Evolutionary conservation across 2,329 filamentous ascomycete species (phyloP).

Genomic region (Dactylellina haptotyla): DNA sequence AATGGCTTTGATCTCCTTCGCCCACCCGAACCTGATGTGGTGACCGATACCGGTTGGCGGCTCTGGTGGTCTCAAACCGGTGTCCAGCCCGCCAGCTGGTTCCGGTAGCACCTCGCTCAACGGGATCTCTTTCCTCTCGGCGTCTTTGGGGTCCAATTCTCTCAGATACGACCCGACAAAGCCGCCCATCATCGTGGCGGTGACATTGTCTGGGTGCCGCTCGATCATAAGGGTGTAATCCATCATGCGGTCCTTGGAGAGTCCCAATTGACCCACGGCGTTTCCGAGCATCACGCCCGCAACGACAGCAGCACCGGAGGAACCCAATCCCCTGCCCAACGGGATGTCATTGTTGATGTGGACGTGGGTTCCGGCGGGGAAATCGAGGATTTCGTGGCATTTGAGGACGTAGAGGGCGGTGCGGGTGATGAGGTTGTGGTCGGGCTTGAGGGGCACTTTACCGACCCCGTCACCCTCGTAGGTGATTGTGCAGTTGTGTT

Average conservation of each 20-base stretch:
- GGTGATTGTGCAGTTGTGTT: conserved; percentile 86
- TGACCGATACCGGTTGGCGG: conserved; percentile 94
- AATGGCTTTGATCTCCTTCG: conserved; percentile 92
- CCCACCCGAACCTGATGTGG: conserved; percentile 95
- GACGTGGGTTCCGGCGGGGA: conserved; percentile 86
- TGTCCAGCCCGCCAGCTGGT: conserved; percentile 90
- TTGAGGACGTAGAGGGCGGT: conserved; percentile 93
- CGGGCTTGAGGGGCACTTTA: conserved; percentile 83
- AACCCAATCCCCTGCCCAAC: conserved; percentile 89
- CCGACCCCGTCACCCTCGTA: conserved; percentile 82
- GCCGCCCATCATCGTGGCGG: conserved; percentile 91
- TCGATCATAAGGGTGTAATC: conserved; percentile 99
- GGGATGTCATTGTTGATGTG: conserved; percentile 97
- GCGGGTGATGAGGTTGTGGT: conserved; percentile 90
- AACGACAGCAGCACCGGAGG: conserved; percentile 92
- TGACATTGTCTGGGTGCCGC: conserved; percentile 92
- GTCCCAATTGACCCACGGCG: conserved; percentile 80
- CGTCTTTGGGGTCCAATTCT: conserved; percentile 87
- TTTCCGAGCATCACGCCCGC: conserved; percentile 93
- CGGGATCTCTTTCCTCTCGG: conserved; percentile 90
- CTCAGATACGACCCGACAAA: conserved; percentile 97
- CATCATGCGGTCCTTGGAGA: conserved; percentile 83
- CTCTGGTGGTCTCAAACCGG: conserved; percentile 82
- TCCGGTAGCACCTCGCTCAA: conserved; percentile 91
- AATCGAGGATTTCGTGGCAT: conserved; percentile 86